Base-by-base conservation (phyloP, 2,329 filamentous ascomycete genomes). In the Aspergillus phoenicis region DNA sequence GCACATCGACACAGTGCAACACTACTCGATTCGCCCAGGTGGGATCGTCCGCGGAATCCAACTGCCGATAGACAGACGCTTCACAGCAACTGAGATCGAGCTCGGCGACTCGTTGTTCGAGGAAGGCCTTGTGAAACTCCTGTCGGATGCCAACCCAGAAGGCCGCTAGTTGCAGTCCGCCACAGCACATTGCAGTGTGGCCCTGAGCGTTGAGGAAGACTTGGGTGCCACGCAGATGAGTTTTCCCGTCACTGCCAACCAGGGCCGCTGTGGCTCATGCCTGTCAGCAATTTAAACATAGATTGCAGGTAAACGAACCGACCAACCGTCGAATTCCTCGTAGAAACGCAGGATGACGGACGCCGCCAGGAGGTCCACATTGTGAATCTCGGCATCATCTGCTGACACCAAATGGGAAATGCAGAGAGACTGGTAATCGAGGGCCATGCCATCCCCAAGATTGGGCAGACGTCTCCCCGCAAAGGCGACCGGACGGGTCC, bases 1-100 rank as follows among this genome's bases (percentile, higher is more conserved):
- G 73, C 0, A 87, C 82, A 61, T 87, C 84, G 11, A 85, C 85
- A 54, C 85, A 85, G 64, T 86, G 83, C 1, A 86, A 78, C 0
- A 89, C 81, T 22, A 85, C 83, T 7, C 85, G 80, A 70, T 88
- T 87, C 2, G 85, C 66, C 72, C 72, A 77, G 1, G 72, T 66
- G 4, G 49, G 38, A 15, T 64, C 62, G n/a, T 64, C 59, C 1
- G 57, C 48, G 2, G 43, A 52, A 2, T 48, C 24, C 15, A 64
- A 55, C 17, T 45, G 57, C 4, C 62, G 57, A 11, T 62, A 62
- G n/a, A 49, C 24, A 2, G 55, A 11, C 22, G 17, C 24, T 26
- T 45, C 41, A 30, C 36, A 62, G 5, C 57, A 52, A 4, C 58
- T 58, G 4, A 62, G 53, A 4, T 58, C 57, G 41, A 64, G 39